phyloP scores from a whole-genome alignment of 2,329 filamentous ascomycete species.

The Mollisia scopiformis region DNA sequence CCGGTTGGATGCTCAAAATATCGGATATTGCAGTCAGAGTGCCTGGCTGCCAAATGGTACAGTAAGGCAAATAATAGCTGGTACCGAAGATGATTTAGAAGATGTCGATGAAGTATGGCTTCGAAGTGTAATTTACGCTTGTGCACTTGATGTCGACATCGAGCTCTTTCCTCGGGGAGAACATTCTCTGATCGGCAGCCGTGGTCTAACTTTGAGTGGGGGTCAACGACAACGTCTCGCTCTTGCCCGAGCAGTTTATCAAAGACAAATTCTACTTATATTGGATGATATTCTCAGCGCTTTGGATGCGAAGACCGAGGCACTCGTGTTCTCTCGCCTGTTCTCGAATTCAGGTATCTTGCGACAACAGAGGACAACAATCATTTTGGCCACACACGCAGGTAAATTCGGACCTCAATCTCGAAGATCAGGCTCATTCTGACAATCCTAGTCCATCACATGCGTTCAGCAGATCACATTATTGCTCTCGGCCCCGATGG shows the following conservation, averaged over 20 bases:
- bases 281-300: not conserved
- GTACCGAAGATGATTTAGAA: not conserved
- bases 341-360: not conserved
- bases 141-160: not conserved
- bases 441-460: not conserved
- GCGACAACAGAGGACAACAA: not conserved
- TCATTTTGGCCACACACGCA: not conserved
- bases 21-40: not conserved
- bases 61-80: not conserved
- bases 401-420: no score
- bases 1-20: not conserved
- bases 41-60: not conserved
- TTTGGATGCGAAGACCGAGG: not conserved
- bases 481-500: slow-evolving; percentile 38
- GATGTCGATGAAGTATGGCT: not conserved
- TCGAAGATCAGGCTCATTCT: not conserved
- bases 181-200: not conserved
- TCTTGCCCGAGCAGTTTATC: not conserved
- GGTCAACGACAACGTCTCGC: not conserved
- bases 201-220: not conserved
- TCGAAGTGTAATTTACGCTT: not conserved
- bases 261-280: not conserved
- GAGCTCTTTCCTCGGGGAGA: not conserved
- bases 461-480: slow-evolving; percentile 36
- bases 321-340: not conserved